Conservation (phyloP, 2,329 filamentous ascomycete species). For the Hirsutella minnesotensis region DNA sequence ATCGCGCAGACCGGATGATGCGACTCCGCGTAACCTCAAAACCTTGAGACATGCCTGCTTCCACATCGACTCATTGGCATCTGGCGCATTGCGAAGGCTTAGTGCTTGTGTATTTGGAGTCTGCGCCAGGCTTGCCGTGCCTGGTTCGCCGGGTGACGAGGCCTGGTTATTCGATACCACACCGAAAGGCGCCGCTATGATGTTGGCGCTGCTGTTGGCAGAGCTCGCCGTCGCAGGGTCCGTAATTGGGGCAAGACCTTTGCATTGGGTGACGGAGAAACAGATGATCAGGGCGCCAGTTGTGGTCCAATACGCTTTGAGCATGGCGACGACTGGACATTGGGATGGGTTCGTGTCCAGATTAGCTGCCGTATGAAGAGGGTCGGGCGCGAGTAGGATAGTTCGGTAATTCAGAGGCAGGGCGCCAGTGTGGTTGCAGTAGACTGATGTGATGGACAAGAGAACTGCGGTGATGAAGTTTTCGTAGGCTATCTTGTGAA, state of each 20-base stretch:
- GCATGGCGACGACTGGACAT: constrained; percentile 31
- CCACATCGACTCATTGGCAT: constrained; percentile 32
- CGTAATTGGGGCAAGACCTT: constrained; percentile 33
- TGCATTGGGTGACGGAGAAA: constrained; percentile 33
- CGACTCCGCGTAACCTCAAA: constrained; percentile 37
- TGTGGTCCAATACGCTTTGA: constrained; percentile 43
- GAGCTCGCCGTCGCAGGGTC: constrained; percentile 28
- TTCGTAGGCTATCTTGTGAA: constrained; percentile 35
- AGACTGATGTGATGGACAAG: constrained; percentile 35
- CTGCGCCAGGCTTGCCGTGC: constrained; percentile 28
- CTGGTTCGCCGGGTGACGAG: constrained; percentile 7
- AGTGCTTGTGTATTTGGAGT: constrained; percentile 41
- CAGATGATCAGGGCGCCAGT: constrained; percentile 40
- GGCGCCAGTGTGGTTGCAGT: constrained; percentile 35
- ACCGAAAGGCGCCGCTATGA: constrained; percentile 45
- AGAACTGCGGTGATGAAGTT: constrained; percentile 42
- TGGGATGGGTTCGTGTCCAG: constrained; percentile 8
- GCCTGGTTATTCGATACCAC: constrained; percentile 19
- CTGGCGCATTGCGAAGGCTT: constrained; percentile 26
- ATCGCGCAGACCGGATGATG: constrained; percentile 27
- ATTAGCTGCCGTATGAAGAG: constrained; percentile 6
- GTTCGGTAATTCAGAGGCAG: constrained; percentile 42
- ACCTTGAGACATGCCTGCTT: constrained; percentile 37
- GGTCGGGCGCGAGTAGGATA: constrained; percentile 29
- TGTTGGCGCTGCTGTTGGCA: constrained; percentile 28